These are phyloP conservation scores for Plasmodium knowlesi DNA, from an alignment of 169 alveolate genomes.

Conservation along the genomic window DNA sequence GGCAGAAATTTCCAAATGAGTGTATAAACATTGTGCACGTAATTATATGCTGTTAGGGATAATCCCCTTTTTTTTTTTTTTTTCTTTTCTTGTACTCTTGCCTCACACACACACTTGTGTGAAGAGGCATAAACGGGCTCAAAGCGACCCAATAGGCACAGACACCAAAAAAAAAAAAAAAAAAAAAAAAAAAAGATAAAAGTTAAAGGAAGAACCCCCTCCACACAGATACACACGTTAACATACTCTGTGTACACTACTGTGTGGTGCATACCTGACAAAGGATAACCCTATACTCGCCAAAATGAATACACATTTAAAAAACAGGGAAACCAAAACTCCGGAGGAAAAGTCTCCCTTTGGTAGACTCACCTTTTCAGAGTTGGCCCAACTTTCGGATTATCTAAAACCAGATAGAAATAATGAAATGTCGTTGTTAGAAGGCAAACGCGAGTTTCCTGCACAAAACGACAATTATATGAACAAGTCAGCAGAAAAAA, in stretches of 20 bases:
- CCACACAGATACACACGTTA: background rate
- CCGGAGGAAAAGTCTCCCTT: background rate
- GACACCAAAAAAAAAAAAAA: background rate
- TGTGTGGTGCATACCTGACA: background rate
- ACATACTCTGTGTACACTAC: background rate
- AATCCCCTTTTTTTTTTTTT: background rate
- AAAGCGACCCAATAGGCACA: background rate
- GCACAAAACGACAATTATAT: background rate
- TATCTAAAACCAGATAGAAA: slow-evolving; percentile 5
- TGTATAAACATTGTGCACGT: background rate
- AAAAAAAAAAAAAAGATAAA: background rate
- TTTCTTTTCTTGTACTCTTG: background rate
- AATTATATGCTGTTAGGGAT: background rate
- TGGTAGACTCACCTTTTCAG: background rate
- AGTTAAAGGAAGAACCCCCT: background rate
- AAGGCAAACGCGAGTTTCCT: slow-evolving; percentile 3
- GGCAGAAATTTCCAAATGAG: background rate
- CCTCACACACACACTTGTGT: background rate
- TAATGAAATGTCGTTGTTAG: slow-evolving; percentile 5
- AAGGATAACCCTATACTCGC: background rate
- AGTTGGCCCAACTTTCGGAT: background rate
- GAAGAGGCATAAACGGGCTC: background rate
- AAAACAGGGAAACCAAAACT: background rate
- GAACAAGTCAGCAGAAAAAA: slow-evolving; percentile 4
- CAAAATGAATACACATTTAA: background rate